Evolutionary conservation across 345 rosid species (phyloP).

Genomic region (Iberis pinnata): DNA sequence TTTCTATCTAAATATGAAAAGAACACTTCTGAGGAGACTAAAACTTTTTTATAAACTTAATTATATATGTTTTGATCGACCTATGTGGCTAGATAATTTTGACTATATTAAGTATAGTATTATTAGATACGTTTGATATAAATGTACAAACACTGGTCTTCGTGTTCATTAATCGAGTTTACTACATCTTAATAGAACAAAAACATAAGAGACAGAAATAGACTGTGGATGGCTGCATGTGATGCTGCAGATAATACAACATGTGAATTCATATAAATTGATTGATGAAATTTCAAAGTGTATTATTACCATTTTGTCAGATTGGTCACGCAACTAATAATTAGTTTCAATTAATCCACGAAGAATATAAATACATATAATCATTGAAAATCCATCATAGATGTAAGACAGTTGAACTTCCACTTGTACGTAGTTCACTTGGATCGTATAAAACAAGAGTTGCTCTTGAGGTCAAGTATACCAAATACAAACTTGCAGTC

Average conservation of each 20-base stretch:
- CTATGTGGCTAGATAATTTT: too few species aligned
- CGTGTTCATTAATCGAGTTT: constrained; percentile 10
- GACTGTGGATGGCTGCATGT: constrained; percentile 25
- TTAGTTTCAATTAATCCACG: constrained; percentile 1
- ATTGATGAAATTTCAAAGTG: constrained; percentile 21
- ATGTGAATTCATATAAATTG: constrained; percentile 28
- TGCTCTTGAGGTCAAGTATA: too few species aligned
- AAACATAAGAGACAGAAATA: constrained; percentile 20
- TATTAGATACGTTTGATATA: too few species aligned
- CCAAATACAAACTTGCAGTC: too few species aligned
- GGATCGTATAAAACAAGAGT: constrained; percentile 6
- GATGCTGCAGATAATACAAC: constrained; percentile 14
- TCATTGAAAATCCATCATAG: constrained; percentile 21
- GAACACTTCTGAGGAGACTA: too few species aligned
- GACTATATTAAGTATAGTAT: too few species aligned
- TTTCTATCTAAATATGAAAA: too few species aligned
- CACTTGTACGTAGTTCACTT: constrained; percentile 23
- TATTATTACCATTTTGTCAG: constrained; percentile 8
- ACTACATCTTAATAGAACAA: constrained; percentile 21
- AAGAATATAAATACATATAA: constrained; percentile 8
- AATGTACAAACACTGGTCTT: too few species aligned
- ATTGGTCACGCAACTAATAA: constrained; percentile 27
- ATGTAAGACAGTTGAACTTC: constrained; percentile 30
- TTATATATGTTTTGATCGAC: too few species aligned
- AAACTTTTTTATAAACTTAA: too few species aligned